Percentiles rank a stretch among this genome's conserved stretches.
Conservation (phyloP, 2,329 filamentous ascomycete genomes). For the Emergomyces pasteurianus region DNA sequence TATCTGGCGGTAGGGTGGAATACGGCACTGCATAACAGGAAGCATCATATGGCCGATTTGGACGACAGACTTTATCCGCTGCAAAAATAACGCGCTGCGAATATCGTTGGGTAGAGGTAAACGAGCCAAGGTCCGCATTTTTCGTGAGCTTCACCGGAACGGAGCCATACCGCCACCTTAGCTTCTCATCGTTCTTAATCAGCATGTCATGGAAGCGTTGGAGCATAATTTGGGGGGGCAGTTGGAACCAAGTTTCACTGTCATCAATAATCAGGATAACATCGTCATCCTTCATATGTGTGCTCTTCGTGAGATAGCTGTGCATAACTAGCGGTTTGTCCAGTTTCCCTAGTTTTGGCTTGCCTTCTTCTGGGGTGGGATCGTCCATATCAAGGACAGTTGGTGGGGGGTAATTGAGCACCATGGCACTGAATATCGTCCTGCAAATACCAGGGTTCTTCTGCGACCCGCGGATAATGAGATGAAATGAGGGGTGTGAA, state of each 20-base stretch:
- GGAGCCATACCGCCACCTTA: slow-evolving; percentile 40
- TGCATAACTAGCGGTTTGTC: slow-evolving; percentile 35
- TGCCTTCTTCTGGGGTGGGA: slow-evolving; percentile 17
- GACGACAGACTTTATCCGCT: slow-evolving; percentile 42
- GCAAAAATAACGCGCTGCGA: slow-evolving; percentile 45
- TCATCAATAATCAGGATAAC: slow-evolving; percentile 53
- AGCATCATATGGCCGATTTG: slow-evolving; percentile 30
- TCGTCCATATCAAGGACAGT: slow-evolving; percentile 34
- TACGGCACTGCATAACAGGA: slow-evolving; percentile 43
- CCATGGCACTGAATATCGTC: slow-evolving; percentile 44
- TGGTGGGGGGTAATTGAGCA: slow-evolving; percentile 48
- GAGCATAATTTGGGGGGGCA: slow-evolving; percentile 52
- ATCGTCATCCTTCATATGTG: slow-evolving; percentile 44
- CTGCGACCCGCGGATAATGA: slow-evolving; percentile 40
- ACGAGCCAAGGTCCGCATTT: slow-evolving; percentile 9
- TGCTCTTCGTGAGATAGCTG: slow-evolving; percentile 37
- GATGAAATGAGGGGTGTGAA: slow-evolving; percentile 38
- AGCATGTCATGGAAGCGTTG: slow-evolving; percentile 48
- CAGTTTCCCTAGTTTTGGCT: slow-evolving; percentile 29
- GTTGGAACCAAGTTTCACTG: slow-evolving; percentile 53
- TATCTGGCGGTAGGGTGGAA: slow-evolving; percentile 38
- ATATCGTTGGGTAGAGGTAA: slow-evolving; percentile 28
- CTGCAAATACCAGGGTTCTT: slow-evolving; percentile 44
- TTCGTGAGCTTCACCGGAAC: slow-evolving; percentile 17
- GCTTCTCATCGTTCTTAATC: slow-evolving; percentile 41